phyloP scores from a whole-genome alignment of 1,284 basidiomycete genomes.

The Sporisorium scitamineum region DNA sequence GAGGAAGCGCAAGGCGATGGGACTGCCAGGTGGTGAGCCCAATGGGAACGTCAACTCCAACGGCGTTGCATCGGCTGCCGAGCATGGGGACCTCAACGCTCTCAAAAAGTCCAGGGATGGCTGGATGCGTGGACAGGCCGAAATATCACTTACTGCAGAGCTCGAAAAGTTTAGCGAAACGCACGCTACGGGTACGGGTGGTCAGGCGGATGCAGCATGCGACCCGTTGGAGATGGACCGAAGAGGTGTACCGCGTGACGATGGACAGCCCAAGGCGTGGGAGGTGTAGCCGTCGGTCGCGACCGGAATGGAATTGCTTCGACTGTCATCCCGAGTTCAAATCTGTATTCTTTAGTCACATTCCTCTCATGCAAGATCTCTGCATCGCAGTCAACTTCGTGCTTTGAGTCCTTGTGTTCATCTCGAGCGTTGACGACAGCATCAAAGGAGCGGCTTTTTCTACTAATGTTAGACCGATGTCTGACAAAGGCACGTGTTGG shows the following conservation, averaged over 20 bases:
- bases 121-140: conserved; percentile 46
- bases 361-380: not conserved
- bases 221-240: conserved; percentile 60
- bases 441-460: not conserved
- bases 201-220: conserved; percentile 19
- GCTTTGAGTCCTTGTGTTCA: not conserved
- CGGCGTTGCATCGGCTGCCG: conserved; percentile 33
- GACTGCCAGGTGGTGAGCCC: conserved; percentile 38
- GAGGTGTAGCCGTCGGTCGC: conserved; percentile 51
- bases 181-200: conserved; percentile 24
- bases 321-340: not conserved
- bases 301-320: not conserved
- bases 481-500: conserved; percentile 7
- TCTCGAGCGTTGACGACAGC: not conserved
- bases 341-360: not conserved
- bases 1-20: conserved; percentile 40
- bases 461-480: conserved; percentile 1
- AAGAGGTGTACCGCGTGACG: conserved; percentile 58
- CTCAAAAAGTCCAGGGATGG: conserved; percentile 33
- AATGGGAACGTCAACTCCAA: conserved; percentile 16
- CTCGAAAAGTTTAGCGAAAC: conserved; percentile 17
- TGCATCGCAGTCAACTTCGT: not conserved
- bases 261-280: conserved; percentile 67
- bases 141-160: conserved; percentile 37
- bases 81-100: conserved; percentile 39